A percentile compares a stretch with the other conserved stretches of the same genome.
Evolutionary conservation across 805 yeast species (phyloP).

Genomic region (Tetrapisispora phaffii): DNA sequence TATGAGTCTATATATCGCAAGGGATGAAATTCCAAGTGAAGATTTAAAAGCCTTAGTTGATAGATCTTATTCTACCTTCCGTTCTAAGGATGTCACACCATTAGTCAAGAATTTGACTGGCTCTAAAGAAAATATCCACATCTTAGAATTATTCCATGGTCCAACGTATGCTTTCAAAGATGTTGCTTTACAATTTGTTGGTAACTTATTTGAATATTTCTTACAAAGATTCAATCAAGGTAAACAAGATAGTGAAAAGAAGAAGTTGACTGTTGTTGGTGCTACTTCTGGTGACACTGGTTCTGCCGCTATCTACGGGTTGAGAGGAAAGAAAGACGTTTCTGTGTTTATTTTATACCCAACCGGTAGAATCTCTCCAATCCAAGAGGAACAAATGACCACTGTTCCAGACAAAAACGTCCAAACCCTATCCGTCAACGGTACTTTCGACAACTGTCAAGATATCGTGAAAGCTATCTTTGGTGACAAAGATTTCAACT

Average conservation of each 20-base stretch:
- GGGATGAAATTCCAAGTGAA: constrained; percentile 58
- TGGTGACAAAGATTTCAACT: constrained; percentile 81
- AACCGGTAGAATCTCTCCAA: constrained; percentile 93
- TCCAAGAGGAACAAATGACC: constrained; percentile 98
- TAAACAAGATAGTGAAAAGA: constrained; percentile 48
- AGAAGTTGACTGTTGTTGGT: constrained; percentile 89
- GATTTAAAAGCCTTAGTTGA: constrained; percentile 56
- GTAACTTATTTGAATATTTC: constrained; percentile 91
- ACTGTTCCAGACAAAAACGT: constrained; percentile 88
- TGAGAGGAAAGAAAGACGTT: constrained; percentile 95
- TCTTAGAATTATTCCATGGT: constrained; percentile 94
- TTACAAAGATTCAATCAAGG: constrained; percentile 60
- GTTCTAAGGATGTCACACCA: constrained; percentile 85
- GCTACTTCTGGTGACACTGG: constrained; percentile 99
- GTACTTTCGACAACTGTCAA: constrained; percentile 98
- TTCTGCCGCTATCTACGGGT: constrained; percentile 96
- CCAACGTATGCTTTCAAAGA: constrained; percentile 99
- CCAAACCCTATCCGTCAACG: constrained; percentile 89
- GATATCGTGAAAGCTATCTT: constrained; percentile 89
- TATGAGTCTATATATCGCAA: constrained; percentile 65
- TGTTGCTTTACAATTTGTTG: constrained; percentile 96
- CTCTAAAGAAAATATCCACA: constrained; percentile 47
- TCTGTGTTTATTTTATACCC: constrained; percentile 94
- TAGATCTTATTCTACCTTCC: constrained; percentile 83
- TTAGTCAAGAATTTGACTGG: constrained; percentile 48